Evolutionary conservation across 164 flowering plant species (phyloP).

Genomic region (Hamamelis virginiana): DNA sequence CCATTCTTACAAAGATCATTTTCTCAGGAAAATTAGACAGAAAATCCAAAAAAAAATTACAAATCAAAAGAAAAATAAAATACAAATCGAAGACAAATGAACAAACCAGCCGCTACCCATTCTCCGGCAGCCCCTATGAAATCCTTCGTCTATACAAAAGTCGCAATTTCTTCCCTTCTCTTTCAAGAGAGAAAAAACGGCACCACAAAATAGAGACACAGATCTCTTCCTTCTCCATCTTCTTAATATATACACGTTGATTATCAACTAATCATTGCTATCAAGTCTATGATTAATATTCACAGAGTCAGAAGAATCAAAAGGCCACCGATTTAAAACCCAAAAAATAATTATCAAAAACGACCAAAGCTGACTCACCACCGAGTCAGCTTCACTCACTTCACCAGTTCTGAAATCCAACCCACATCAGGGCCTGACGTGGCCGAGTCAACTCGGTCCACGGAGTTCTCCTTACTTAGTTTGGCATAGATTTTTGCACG

Average conservation of each 20-base stretch:
- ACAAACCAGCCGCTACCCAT: conserved; percentile 16
- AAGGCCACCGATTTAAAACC: conserved; percentile 10
- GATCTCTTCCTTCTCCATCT: conserved; percentile 8
- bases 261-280: not conserved
- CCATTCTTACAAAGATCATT: not conserved
- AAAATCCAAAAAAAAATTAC: not conserved
- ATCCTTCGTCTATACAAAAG: conserved; percentile 4
- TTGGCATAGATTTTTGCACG: conserved; percentile 63
- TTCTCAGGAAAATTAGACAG: not conserved
- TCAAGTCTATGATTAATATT: conserved; percentile 4
- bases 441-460: conserved; percentile 33
- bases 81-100: not conserved
- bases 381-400: conserved; percentile 17
- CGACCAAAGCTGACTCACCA: not conserved
- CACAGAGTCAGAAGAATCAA: conserved; percentile 15
- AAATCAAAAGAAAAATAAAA: not conserved
- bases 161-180: no score
- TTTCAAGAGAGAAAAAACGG: not conserved
- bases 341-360: not conserved
- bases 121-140: conserved; percentile 11
- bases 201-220: conserved; percentile 19
- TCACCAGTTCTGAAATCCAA: conserved; percentile 48
- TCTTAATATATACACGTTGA: not conserved
- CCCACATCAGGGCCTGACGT: conserved; percentile 38
- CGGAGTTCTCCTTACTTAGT: conserved; percentile 61